These are phyloP conservation scores for Magnaporthiopsis rhizophila DNA, from an alignment of 2,329 filamentous ascomycete species.

Conservation along the genomic window DNA sequence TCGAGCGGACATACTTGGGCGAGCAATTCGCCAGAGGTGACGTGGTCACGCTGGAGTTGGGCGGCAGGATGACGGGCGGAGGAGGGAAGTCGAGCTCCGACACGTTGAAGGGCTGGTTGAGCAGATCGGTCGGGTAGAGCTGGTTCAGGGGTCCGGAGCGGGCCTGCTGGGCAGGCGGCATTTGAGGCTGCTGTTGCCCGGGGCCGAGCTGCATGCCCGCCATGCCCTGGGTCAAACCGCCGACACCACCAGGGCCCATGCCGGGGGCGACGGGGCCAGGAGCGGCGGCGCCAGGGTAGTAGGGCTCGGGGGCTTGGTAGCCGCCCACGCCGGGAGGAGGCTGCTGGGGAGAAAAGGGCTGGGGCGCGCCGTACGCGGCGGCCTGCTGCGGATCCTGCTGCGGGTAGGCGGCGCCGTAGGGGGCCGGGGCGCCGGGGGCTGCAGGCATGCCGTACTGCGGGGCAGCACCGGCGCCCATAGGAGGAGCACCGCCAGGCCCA, in stretches of 20 bases:
- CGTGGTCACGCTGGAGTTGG: conserved; percentile 81
- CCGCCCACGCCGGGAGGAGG: conserved; percentile 40
- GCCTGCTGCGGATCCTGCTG: conserved; percentile 39
- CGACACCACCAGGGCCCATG: conserved; percentile 40
- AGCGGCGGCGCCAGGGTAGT: conserved; percentile 42
- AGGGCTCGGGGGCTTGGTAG: conserved; percentile 61
- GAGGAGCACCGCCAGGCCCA: conserved; percentile 29
- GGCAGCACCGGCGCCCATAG: conserved; percentile 22
- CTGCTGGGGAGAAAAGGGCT: conserved; percentile 28
- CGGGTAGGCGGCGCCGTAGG: conserved; percentile 46
- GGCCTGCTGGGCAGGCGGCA: conserved; percentile 24
- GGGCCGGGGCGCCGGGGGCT: conserved; percentile 37
- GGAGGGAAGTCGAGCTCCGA: conserved; percentile 86
- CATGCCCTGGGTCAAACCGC: conserved; percentile 75
- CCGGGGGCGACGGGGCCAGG: conserved; percentile 7
- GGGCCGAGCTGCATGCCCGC: conserved; percentile 75
- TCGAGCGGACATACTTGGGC: conserved; percentile 90
- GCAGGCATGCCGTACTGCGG: conserved; percentile 38
- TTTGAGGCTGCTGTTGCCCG: conserved; percentile 41
- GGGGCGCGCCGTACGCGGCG: conserved; percentile 33
- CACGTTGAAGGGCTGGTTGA: conserved; percentile 90
- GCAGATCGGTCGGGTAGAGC: conserved; percentile 83
- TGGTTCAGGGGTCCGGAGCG: conserved; percentile 62
- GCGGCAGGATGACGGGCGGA: conserved; percentile 81
- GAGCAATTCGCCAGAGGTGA: conserved; percentile 88